Base-by-base conservation (phyloP, 768 basidiomycete species). In the Stropharia rugosoannulata region DNA sequence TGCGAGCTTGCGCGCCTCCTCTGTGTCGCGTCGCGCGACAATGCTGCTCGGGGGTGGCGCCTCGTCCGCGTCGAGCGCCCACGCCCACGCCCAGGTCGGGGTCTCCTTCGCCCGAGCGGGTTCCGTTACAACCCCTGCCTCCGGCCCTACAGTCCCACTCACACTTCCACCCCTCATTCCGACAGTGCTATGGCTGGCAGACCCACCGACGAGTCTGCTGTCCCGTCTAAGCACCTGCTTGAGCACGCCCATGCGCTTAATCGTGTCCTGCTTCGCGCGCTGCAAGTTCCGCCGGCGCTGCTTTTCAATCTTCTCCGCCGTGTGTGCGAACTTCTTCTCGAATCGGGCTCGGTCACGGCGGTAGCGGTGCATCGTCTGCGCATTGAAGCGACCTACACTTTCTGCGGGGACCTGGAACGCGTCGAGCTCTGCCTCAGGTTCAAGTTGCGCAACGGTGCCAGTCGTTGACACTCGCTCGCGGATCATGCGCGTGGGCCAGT, bases 11-110 rank as follows among this genome's bases (percentile, higher is more conserved):
- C 85, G 75, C 9, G 91, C 92, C 72, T 94, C 91, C 38, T 77
- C 75, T 5, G 93, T 95, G 64, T 98, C 95, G 51, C 94, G 73
- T 54, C 95, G 76, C n/a, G 90, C 86, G 32, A 91, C 90, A 61
- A 98, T 93, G 51, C 93, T 95, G 63, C 89, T 91, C 2, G 95
- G 90, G 4, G 96, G 96, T 3, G 96, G 96, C 16, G 79, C 76
- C 71, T 97, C 95, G 49, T 82, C 75, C 13, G 77, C 83, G 58
- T 92, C 87, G 54, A 93, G 69, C 5, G 87, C 93, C 94, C 90
- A 98, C 16, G 86, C 84, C 87, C 91, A 94, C 27, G 78, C 81
- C 87, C 86, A 90, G 59, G 79, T 83, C 27, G 80, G 76, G 5
- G 75, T 76, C 40, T 74, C 73, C 51, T 70, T 66, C 39, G 78